Evolutionary conservation across 2,329 filamentous ascomycete genomes (phyloP).

Genomic region (Chaetomium olivaceum): DNA sequence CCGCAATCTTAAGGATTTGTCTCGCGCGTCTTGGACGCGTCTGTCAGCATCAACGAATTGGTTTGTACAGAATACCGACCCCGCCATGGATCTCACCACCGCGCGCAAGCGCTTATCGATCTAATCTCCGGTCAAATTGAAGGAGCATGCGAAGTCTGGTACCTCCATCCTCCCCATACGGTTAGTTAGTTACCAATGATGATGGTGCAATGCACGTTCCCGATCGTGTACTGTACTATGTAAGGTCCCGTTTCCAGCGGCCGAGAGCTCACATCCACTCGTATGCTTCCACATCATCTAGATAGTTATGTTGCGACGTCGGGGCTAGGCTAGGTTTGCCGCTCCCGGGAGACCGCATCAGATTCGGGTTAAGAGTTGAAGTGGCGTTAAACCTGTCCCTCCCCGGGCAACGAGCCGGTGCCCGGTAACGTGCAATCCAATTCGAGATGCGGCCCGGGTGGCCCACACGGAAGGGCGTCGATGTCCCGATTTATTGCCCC

Average conservation of each 20-base stretch:
- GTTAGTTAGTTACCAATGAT: background rate
- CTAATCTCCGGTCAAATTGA: background rate
- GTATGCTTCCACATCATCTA: background rate
- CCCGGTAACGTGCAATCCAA: background rate
- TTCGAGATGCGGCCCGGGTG: background rate
- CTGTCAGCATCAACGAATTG: background rate
- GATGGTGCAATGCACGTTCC: slow-evolving; percentile 8
- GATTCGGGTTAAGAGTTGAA: background rate
- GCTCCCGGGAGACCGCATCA: background rate
- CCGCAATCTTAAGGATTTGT: slow-evolving; percentile 2
- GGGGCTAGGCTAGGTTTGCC: background rate
- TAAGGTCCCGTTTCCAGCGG: slow-evolving; percentile 9
- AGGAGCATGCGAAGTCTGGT: background rate
- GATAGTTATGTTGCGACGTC: background rate
- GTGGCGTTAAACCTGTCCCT: background rate
- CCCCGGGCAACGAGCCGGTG: background rate
- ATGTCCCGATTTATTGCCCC: background rate
- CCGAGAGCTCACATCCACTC: slow-evolving; percentile 3
- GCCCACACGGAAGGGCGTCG: background rate
- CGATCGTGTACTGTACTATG: background rate
- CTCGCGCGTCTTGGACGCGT: slow-evolving; percentile 7
- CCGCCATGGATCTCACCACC: background rate
- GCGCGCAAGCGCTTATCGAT: slow-evolving; percentile 9
- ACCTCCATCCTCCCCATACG: background rate
- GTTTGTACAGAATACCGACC: background rate